A percentile compares a stretch with the other conserved stretches of the same genome.
Evolutionary conservation across 768 basidiomycete species (phyloP).

Genomic region (Boletus eberwhitei): DNA sequence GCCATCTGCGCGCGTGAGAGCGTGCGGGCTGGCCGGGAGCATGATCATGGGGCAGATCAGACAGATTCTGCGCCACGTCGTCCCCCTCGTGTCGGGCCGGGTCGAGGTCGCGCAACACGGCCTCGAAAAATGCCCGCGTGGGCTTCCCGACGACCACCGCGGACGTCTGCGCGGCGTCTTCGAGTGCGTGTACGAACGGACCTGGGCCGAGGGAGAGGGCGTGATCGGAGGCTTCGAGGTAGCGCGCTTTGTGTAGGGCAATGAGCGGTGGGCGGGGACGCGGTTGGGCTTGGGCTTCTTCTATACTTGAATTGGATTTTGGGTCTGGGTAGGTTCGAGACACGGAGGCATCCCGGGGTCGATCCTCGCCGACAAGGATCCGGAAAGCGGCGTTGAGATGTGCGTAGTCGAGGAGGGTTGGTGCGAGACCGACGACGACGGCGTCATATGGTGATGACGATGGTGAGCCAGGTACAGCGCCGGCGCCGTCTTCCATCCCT

Average conservation of each 20-base stretch:
- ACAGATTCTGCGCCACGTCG: no score
- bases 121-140: conserved; percentile 52
- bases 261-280: conserved; percentile 39
- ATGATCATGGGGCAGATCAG: not conserved
- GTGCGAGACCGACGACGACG: conserved; percentile 64
- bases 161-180: conserved; percentile 45
- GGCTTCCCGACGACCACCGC: conserved; percentile 68
- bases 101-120: conserved; percentile 47
- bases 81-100: not conserved
- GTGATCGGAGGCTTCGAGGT: conserved; percentile 44
- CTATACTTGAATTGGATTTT: no score
- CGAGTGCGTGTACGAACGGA: conserved; percentile 64
- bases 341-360: not conserved
- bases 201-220: conserved; percentile 64
- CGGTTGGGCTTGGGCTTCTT: no score
- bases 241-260: conserved; percentile 58
- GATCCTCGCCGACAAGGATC: conserved; percentile 47
- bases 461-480: not conserved
- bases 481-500: not conserved
- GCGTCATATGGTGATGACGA: conserved; percentile 40
- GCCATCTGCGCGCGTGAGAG: not conserved
- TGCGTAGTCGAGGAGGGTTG: conserved; percentile 47
- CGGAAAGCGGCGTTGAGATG: conserved; percentile 65
- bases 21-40: no score
- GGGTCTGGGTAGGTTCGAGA: not conserved